Evolutionary conservation across 2,329 filamentous ascomycete genomes (phyloP), one percentile per base, ranked within the genome.

Genomic region (Colletotrichum phormii): DNA sequence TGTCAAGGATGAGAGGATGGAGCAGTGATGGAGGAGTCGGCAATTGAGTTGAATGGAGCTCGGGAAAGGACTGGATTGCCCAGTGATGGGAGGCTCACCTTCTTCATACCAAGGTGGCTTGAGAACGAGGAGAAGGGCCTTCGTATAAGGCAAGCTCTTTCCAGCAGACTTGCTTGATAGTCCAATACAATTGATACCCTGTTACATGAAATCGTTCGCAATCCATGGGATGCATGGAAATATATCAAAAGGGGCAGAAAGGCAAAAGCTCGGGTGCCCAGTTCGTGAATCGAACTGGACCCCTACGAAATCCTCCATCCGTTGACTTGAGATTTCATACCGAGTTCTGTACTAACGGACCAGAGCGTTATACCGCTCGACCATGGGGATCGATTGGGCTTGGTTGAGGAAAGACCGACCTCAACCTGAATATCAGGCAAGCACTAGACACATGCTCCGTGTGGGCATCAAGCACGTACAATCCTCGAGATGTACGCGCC

Each of bases 1-100:
- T 22, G 74, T 11, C 7, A 49, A 74, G 54, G 74, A 74, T 22
- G 75, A 74, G 57, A 63, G 11, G 49, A 73, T 73, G 63, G 67
- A 73, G 53, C 57, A 71, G 37, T 71, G 59, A 67, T 42, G 6
- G 37, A 42, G 7, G 29, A 3, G 8, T 26, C 15, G 42, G 42
- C 18, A 5, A 3, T 49, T 22, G 11, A n/a, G 42, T 9, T 0
- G 8, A 49, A n/a, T 1, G 4, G 18, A 49, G 18, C 7, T 18
- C 18, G 42, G 18, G 18, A 49, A 49, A 22, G 0, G 15, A 22
- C 42, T 49, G 18, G 18, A 22, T 22, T 18, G 18, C 42, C 8
- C 8, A 9, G 42, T 11, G 42, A 9, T 49, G 42, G 37, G 15
- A 42, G 37, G 6, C 15, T 42, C 37, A 18, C 18, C 18, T 18